Evolutionary conservation across 805 yeast genomes (phyloP).

Genomic region (Scheffersomyces coipomensis): DNA sequence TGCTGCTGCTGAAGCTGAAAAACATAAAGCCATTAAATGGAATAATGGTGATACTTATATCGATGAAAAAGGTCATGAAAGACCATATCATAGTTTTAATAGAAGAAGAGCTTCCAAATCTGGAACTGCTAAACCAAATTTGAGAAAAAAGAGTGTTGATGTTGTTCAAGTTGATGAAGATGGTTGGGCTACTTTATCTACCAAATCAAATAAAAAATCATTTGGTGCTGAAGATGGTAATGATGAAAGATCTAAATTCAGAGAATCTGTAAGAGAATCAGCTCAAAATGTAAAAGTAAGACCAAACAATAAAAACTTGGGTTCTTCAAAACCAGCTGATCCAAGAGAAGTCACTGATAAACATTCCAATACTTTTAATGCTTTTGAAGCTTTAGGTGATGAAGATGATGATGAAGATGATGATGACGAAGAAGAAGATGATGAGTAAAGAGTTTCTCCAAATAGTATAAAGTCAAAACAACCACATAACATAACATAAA

Average conservation of each 20-base stretch:
- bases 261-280: constrained; percentile 47
- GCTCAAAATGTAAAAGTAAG: constrained; percentile 48
- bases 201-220: constrained; percentile 43
- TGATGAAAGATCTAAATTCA: constrained; percentile 46
- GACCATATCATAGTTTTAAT: constrained; percentile 45
- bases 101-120: constrained; percentile 63
- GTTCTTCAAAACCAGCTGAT: constrained; percentile 72
- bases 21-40: constrained; percentile 23
- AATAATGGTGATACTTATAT: constrained; percentile 45
- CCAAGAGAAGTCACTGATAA: constrained; percentile 71
- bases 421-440: constrained; percentile 7
- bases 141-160: constrained; percentile 55
- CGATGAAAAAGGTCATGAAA: constrained; percentile 44
- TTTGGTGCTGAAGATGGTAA: constrained; percentile 49
- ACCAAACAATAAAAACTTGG: constrained; percentile 73
- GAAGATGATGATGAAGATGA: constrained; percentile 43
- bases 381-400: constrained; percentile 74
- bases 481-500: too few relatives aligned
- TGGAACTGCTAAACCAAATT: constrained; percentile 43
- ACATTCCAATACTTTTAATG: constrained; percentile 67
- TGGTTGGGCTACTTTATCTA: constrained; percentile 70
- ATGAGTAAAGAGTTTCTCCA: too few relatives aligned
- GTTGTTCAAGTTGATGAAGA: constrained; percentile 65
- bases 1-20: constrained; percentile 23
- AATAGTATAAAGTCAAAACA: too few relatives aligned